Evolutionary conservation across 2,329 filamentous ascomycete species (phyloP).

Genomic region (Beauveria australis): DNA sequence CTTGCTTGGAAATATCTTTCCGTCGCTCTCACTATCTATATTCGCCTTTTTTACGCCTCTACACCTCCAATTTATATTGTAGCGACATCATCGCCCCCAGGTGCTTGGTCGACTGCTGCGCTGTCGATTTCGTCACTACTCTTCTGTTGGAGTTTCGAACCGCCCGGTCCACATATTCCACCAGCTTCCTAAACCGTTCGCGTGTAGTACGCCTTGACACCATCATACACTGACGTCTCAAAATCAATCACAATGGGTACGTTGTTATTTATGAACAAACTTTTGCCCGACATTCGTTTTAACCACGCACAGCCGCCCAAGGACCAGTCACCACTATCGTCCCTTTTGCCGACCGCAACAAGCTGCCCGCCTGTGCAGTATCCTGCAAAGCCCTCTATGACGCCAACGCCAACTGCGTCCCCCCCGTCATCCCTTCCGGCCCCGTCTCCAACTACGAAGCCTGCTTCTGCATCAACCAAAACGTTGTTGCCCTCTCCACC

Average conservation of each 20-base stretch:
- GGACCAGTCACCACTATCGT: conserved; percentile 40
- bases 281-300: too few relatives aligned
- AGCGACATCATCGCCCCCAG: neutral
- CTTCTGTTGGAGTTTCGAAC: neutral
- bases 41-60: neutral
- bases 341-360: conserved; percentile 36
- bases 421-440: conserved; percentile 41
- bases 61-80: neutral
- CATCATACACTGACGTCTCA: neutral
- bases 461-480: conserved; percentile 65
- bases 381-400: conserved; percentile 54
- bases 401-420: conserved; percentile 64
- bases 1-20: neutral
- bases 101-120: neutral
- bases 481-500: conserved; percentile 49
- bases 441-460: conserved; percentile 47
- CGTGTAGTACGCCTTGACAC: neutral
- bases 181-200: neutral
- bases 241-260: conserved; percentile 8
- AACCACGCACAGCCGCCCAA: neutral
- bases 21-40: neutral
- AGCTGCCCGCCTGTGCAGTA: conserved; percentile 54
- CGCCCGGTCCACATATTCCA: neutral
- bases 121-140: neutral
- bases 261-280: neutral